phyloP scores from a whole-genome alignment of 805 yeast genomes.

The Yamadazyma ubonensis region DNA sequence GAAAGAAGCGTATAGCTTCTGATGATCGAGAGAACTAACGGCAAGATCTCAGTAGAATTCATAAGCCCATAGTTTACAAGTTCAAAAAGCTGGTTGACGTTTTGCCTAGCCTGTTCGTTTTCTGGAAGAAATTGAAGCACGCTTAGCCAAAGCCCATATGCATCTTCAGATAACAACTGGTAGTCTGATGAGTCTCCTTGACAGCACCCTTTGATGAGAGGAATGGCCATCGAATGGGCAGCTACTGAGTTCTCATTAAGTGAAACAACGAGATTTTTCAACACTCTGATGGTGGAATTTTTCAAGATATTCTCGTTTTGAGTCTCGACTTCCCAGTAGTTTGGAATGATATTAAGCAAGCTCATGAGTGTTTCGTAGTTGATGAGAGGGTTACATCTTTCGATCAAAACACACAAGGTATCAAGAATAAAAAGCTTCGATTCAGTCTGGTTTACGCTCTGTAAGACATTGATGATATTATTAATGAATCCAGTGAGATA shows the following conservation, averaged over 20 bases:
- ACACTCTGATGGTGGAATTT: slow-evolving; percentile 47
- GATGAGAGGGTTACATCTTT: slow-evolving; percentile 63
- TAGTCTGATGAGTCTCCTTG: slow-evolving; percentile 36
- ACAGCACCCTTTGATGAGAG: slow-evolving; percentile 66
- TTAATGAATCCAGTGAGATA: slow-evolving; percentile 54
- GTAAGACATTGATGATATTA: slow-evolving; percentile 50
- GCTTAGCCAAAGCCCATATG: slow-evolving; percentile 79
- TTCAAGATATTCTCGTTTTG: slow-evolving; percentile 42
- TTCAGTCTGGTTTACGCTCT: slow-evolving; percentile 59
- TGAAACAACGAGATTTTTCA: slow-evolving; percentile 56
- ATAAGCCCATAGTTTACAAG: slow-evolving; percentile 57
- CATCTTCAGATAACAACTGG: slow-evolving; percentile 78
- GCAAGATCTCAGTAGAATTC: slow-evolving; percentile 72
- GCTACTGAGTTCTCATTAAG: slow-evolving; percentile 51
- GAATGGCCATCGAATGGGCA: slow-evolving; percentile 57
- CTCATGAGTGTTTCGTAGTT: slow-evolving; percentile 50
- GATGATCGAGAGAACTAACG: slow-evolving; percentile 57
- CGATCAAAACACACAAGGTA: slow-evolving; percentile 61
- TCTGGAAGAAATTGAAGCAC: slow-evolving; percentile 61
- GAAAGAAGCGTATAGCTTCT: slow-evolving; percentile 59
- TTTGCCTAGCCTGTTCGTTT: slow-evolving; percentile 23
- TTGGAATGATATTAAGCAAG: slow-evolving; percentile 59
- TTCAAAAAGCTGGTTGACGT: slow-evolving; percentile 47
- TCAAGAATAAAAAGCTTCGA: slow-evolving; percentile 73
- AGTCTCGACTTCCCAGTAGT: slow-evolving; percentile 63